Evolutionary conservation across 306 rosid species (phyloP).

Genomic region (Quercus engelmannii): DNA sequence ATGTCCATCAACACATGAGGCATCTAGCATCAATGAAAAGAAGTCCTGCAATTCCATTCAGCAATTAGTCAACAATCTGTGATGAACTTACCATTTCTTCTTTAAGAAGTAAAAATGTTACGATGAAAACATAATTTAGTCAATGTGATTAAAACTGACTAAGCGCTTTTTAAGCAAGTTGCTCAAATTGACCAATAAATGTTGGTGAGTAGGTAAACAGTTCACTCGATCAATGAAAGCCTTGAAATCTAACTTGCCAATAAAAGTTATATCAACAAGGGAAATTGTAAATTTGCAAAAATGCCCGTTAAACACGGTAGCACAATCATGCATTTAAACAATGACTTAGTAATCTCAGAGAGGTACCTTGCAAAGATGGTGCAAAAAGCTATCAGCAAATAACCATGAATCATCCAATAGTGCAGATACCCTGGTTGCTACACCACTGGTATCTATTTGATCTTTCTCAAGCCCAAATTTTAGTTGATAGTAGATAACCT

Average conservation of each 20-base stretch:
- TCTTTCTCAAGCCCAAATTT: slow-evolving; percentile 71
- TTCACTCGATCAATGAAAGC: neutral
- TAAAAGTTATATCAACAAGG: neutral
- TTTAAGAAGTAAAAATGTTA: neutral
- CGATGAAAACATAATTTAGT: neutral
- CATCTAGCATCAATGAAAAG: slow-evolving; percentile 63
- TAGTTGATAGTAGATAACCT: slow-evolving; percentile 77
- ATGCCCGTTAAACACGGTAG: neutral
- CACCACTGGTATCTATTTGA: slow-evolving; percentile 1
- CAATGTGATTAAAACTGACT: neutral
- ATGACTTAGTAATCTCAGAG: neutral
- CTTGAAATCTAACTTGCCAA: neutral
- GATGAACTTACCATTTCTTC: neutral
- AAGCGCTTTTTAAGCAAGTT: neutral
- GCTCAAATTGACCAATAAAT: neutral
- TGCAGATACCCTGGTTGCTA: slow-evolving; percentile 31
- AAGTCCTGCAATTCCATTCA: slow-evolving; percentile 57
- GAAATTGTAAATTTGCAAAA: neutral
- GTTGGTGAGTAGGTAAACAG: neutral
- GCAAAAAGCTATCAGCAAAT: slow-evolving; percentile 63
- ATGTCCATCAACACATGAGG: slow-evolving; percentile 76
- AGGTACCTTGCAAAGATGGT: slow-evolving; percentile 71
- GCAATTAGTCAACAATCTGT: slow-evolving; percentile 6
- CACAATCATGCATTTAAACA: neutral
- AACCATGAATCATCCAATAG: slow-evolving; percentile 78